phyloP scores from a whole-genome alignment of 202 grass and related monocot genomes.

The Setaria viridis region DNA sequence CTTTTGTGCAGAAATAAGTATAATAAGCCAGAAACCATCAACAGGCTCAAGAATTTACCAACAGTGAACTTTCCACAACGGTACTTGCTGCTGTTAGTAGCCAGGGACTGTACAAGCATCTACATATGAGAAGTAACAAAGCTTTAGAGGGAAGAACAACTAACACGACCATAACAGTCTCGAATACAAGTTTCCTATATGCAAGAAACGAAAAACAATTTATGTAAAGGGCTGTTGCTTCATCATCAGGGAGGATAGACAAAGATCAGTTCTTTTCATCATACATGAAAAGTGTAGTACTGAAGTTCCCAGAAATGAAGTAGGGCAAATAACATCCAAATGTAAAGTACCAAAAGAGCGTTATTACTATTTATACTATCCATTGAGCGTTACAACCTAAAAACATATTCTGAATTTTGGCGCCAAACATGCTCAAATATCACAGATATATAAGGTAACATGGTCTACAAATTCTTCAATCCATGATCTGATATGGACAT shows the following conservation, averaged over 20 bases:
- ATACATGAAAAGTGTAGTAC: neutral
- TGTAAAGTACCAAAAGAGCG: neutral
- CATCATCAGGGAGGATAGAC: neutral
- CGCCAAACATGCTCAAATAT: neutral
- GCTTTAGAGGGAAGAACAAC: constrained; percentile 23
- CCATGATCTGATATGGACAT: neutral
- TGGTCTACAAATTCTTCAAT: neutral
- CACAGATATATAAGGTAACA: neutral
- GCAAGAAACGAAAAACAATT: constrained; percentile 3
- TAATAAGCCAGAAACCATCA: constrained; percentile 66
- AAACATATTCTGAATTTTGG: neutral
- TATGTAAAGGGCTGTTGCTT: neutral
- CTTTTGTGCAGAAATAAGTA: constrained; percentile 66
- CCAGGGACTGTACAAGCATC: constrained; percentile 59
- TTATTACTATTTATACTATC: neutral
- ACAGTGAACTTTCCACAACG: constrained; percentile 69
- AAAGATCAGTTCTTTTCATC: neutral
- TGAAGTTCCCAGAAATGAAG: neutral
- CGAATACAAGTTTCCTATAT: constrained; percentile 17
- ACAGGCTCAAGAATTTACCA: constrained; percentile 75
- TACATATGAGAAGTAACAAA: constrained; percentile 45
- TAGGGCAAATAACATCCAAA: neutral
- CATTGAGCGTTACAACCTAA: neutral
- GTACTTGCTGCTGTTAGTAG: constrained; percentile 61
- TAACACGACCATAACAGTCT: constrained; percentile 13